Percentiles rank a stretch among this genome's conserved stretches.
These are phyloP conservation scores for Cucurbitaria berberidis DNA, from an alignment of 2,329 filamentous ascomycete species.

Conservation along the genomic window DNA sequence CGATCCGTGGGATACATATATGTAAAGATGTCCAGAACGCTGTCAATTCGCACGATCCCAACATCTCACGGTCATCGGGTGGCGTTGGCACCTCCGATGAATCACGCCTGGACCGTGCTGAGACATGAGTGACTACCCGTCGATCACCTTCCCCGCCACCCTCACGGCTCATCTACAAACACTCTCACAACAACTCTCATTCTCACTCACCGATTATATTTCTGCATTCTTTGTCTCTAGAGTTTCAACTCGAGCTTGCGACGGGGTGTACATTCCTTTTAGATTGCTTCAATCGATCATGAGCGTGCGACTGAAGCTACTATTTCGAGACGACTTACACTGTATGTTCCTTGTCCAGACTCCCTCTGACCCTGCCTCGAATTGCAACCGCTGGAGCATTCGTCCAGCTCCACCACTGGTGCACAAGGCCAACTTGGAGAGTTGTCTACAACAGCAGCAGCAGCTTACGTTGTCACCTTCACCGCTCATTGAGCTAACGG, in stretches of 20 bases:
- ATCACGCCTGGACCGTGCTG: constrained; percentile 21
- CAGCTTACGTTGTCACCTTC: background rate
- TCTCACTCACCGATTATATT: constrained; percentile 8
- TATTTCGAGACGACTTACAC: constrained; percentile 35
- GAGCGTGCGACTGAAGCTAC: constrained; percentile 37
- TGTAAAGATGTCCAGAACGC: background rate
- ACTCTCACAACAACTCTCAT: constrained; percentile 8
- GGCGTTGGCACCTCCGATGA: constrained; percentile 13
- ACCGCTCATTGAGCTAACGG: constrained; percentile 18
- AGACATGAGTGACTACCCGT: constrained; percentile 5
- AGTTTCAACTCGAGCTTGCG: constrained; percentile 13
- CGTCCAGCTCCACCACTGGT: background rate
- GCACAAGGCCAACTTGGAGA: background rate
- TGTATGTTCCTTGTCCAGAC: constrained; percentile 23
- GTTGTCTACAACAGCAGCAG: background rate
- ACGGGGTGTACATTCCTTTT: constrained; percentile 11
- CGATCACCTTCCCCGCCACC: constrained; percentile 22
- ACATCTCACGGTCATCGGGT: constrained; percentile 1
- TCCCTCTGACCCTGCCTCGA: constrained; percentile 7
- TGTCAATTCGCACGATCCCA: background rate
- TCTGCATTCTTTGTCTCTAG: constrained; percentile 6
- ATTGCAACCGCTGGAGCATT: background rate
- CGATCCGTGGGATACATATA: background rate
- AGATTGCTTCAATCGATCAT: constrained; percentile 33
- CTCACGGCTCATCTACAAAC: constrained; percentile 10